Evolutionary conservation across 1,284 basidiomycete species (phyloP).

Genomic region (Phellinidium pouzarii): DNA sequence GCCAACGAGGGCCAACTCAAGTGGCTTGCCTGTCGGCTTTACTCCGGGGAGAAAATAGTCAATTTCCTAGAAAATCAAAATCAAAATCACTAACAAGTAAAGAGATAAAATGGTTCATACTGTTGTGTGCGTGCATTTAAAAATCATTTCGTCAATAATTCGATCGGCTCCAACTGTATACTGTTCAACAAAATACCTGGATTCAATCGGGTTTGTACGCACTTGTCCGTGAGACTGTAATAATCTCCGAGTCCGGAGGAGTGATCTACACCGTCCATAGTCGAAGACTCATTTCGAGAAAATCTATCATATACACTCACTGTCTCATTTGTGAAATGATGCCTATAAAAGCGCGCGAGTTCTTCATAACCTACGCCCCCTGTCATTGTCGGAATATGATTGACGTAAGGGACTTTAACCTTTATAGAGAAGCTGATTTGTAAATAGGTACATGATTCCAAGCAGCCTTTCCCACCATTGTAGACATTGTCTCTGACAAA

Average conservation of each 20-base stretch:
- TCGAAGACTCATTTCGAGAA: neutral
- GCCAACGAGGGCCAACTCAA: constrained; percentile 44
- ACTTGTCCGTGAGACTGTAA: constrained; percentile 40
- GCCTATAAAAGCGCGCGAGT: constrained; percentile 40
- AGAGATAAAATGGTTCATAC: constrained; percentile 23
- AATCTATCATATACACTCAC: constrained; percentile 18
- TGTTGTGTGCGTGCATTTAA: constrained; percentile 38
- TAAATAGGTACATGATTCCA: constrained; percentile 4
- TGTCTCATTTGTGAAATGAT: constrained; percentile 36
- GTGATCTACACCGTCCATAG: constrained; percentile 30
- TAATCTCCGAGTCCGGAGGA: constrained; percentile 35
- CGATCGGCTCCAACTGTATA: constrained; percentile 38
- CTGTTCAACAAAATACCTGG: neutral
- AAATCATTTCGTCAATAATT: constrained; percentile 43
- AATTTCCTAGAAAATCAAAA: constrained; percentile 32
- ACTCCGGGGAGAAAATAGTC: constrained; percentile 46
- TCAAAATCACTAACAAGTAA: constrained; percentile 13
- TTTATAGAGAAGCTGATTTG: constrained; percentile 18
- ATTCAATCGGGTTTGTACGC: constrained; percentile 8
- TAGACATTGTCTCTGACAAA: constrained; percentile 37
- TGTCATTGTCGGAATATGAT: constrained; percentile 42
- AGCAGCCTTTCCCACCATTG: constrained; percentile 31
- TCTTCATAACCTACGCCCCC: constrained; percentile 38
- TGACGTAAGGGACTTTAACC: constrained; percentile 43
- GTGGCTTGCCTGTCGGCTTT: constrained; percentile 37